Conservation (phyloP, 2,329 filamentous ascomycete genomes). For the Alternaria sp. region DNA sequence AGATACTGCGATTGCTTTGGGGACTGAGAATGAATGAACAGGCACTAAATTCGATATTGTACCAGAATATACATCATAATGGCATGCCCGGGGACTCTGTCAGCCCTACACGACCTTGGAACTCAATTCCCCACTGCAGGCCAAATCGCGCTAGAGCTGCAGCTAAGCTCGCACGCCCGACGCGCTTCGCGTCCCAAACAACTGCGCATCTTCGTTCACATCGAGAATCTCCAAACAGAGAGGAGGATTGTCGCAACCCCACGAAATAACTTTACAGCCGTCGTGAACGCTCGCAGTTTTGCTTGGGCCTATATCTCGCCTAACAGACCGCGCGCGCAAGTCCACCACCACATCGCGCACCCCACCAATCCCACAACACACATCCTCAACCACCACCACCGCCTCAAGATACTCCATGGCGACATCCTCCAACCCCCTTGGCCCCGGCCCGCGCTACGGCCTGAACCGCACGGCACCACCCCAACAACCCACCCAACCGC, state of each 20-base stretch:
- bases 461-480: constrained; percentile 49
- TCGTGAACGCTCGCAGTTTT: background rate
- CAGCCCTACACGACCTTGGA: constrained; percentile 13
- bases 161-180: constrained; percentile 21
- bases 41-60: background rate
- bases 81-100: background rate
- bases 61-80: background rate
- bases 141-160: constrained; percentile 24
- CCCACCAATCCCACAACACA: constrained; percentile 5
- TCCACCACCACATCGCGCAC: constrained; percentile 2
- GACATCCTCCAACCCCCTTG: constrained; percentile 59
- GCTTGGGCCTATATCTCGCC: background rate
- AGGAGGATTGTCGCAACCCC: constrained; percentile 7
- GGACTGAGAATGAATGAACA: background rate
- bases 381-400: constrained; percentile 1
- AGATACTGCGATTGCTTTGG: background rate
- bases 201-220: constrained; percentile 12
- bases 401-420: too few species aligned
- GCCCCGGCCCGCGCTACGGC: constrained; percentile 62
- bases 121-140: constrained; percentile 4
- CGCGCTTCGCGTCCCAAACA: constrained; percentile 29
- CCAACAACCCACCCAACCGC: constrained; percentile 16
- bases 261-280: background rate
- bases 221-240: constrained; percentile 11
- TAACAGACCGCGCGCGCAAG: background rate